Conservation (phyloP, 805 yeast species). For the Clavispora asparagi region DNA sequence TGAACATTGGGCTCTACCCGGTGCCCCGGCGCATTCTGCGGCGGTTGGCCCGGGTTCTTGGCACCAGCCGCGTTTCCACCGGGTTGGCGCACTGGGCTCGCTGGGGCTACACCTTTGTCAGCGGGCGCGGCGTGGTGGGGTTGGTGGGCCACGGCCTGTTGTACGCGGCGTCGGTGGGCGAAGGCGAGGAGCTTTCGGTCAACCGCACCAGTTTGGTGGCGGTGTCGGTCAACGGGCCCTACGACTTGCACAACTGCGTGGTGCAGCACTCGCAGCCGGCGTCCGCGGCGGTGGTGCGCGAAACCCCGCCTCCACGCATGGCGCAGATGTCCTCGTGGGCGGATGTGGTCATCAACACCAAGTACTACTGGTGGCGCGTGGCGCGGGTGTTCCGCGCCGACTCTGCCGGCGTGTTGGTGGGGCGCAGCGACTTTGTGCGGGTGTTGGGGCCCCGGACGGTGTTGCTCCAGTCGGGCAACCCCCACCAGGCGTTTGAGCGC, state of each 20-base stretch:
- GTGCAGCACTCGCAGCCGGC: conserved; percentile 16
- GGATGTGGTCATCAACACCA: conserved; percentile 6
- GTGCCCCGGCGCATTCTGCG: conserved; percentile 38
- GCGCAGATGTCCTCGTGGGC: conserved; percentile 5
- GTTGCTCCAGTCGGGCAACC: conserved; percentile 42
- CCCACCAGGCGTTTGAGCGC: conserved; percentile 10
- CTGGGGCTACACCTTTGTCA: conserved; percentile 42
- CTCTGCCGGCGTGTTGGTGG: conserved; percentile 14
- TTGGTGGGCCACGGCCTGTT: conserved; percentile 52
- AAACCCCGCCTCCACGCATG: conserved; percentile 11
- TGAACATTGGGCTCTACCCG: conserved; percentile 32
- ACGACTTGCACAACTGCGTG: conserved; percentile 40
- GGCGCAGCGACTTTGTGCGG: conserved; percentile 42
- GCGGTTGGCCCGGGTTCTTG: conserved; percentile 22
- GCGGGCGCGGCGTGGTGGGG: conserved; percentile 56
- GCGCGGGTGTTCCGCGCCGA: conserved; percentile 1
- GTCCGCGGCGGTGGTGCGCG: conserved; percentile 1
- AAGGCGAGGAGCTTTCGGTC: conserved; percentile 45
- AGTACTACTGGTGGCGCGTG: conserved; percentile 10
- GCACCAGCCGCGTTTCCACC: conserved; percentile 24
- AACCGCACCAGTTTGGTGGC: conserved; percentile 45
- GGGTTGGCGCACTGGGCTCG: conserved; percentile 35
- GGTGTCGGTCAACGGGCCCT: conserved; percentile 43
- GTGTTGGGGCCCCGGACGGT: conserved; percentile 52
- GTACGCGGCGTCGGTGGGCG: conserved; percentile 41